Conservation (phyloP, 192 early-diverging fungal species). For the Irineochytrium annulatum region DNA sequence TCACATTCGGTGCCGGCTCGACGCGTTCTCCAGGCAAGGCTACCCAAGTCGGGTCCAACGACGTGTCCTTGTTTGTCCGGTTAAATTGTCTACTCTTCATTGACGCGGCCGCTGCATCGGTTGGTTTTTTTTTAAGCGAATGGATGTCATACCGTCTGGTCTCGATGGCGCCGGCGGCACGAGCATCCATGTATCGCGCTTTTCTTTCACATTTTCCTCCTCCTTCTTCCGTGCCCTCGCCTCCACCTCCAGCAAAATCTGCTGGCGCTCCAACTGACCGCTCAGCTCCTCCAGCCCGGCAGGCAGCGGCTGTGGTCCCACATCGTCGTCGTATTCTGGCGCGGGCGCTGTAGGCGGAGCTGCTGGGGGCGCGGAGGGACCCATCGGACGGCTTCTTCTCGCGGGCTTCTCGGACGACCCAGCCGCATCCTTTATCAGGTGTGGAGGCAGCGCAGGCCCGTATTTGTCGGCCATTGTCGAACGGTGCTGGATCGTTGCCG, state of each 20-base stretch:
- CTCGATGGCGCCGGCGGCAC: conserved; percentile 26
- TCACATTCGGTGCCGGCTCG: not conserved
- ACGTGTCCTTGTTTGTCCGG: conserved; percentile 8
- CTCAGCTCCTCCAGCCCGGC: conserved; percentile 7
- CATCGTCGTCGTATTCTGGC: conserved; percentile 10
- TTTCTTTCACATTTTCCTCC: not conserved
- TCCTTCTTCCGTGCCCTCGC: not conserved
- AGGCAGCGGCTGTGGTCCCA: conserved; percentile 24
- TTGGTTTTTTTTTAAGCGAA: too few relatives aligned
- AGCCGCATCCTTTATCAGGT: not conserved
- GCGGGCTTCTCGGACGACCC: too few relatives aligned
- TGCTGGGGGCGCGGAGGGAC: not conserved
- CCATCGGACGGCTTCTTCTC: not conserved
- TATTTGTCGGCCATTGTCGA: not conserved
- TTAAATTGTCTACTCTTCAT: conserved; percentile 27
- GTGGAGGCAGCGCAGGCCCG: not conserved
- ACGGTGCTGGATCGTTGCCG: too few relatives aligned
- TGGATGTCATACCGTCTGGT: conserved; percentile 12
- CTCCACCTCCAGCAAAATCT: not conserved
- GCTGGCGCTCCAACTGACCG: not conserved
- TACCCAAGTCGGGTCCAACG: conserved; percentile 20
- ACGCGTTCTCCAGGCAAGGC: conserved; percentile 12
- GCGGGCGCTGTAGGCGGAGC: not conserved
- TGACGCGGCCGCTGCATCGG: conserved; percentile 13
- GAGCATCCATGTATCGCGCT: conserved; percentile 22